Evolutionary conservation across 2,329 filamentous ascomycete genomes (phyloP).

Genomic region (Aspergillus candidus): DNA sequence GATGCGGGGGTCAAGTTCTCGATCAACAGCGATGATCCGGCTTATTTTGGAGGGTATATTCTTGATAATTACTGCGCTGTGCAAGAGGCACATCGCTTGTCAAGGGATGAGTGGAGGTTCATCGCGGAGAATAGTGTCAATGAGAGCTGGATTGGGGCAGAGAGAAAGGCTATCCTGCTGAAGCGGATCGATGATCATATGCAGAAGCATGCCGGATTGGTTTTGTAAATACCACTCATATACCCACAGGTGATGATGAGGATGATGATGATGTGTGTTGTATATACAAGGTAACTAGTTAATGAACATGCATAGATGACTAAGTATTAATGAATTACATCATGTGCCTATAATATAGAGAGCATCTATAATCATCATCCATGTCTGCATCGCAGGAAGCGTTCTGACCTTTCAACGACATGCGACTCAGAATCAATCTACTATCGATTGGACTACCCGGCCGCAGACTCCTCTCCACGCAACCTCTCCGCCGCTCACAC

Average conservation of each 20-base stretch:
- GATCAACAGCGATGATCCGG: conserved; percentile 69
- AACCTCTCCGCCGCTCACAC: too few species aligned
- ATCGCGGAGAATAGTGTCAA: conserved; percentile 58
- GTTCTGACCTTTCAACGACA: too few species aligned
- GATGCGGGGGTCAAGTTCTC: conserved; percentile 61
- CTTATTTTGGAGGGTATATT: conserved; percentile 71
- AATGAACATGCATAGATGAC: too few species aligned
- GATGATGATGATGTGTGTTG: background rate
- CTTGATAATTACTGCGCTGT: conserved; percentile 70
- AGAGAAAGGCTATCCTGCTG: conserved; percentile 57
- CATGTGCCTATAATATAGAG: too few species aligned
- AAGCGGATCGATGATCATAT: conserved; percentile 28
- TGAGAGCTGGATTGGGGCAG: conserved; percentile 63
- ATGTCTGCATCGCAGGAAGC: too few species aligned
- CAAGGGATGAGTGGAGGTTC: conserved; percentile 58
- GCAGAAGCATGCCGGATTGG: conserved; percentile 13
- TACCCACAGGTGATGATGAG: background rate
- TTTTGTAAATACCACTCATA: background rate
- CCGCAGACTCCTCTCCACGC: too few species aligned
- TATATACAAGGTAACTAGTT: too few species aligned
- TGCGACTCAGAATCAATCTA: too few species aligned
- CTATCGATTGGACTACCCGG: too few species aligned
- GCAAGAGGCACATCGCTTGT: conserved; percentile 63
- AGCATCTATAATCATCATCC: too few species aligned
- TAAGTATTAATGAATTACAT: too few species aligned